These are phyloP conservation scores for Aspergillus novofumigatus DNA, from an alignment of 2,329 filamentous ascomycete species.

Conservation along the genomic window DNA sequence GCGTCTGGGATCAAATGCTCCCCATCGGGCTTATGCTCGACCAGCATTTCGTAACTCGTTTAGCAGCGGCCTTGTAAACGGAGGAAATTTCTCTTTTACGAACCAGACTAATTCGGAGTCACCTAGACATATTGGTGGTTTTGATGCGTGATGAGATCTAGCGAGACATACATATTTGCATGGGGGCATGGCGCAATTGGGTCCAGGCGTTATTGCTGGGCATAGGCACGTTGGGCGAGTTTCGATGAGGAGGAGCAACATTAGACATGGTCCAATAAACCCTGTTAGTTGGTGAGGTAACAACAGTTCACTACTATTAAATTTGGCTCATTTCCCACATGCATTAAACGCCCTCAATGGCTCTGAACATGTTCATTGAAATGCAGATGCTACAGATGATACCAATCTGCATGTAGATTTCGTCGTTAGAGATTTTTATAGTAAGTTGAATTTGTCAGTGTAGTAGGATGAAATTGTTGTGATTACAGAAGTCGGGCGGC, in stretches of 20 bases:
- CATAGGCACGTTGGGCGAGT: slow-evolving; percentile 3
- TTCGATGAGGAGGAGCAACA: neutral
- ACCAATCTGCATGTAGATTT: neutral
- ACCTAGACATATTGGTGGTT: slow-evolving; percentile 5
- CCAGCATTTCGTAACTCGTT: slow-evolving; percentile 21
- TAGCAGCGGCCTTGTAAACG: slow-evolving; percentile 17
- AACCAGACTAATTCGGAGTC: slow-evolving; percentile 15
- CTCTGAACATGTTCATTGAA: neutral
- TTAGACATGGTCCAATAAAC: neutral
- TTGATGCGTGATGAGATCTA: slow-evolving; percentile 13
- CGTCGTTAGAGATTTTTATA: neutral
- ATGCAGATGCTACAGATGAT: neutral
- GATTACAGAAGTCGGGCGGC: neutral
- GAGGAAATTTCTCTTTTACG: slow-evolving; percentile 14
- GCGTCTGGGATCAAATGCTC: slow-evolving; percentile 24
- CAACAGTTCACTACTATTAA: neutral
- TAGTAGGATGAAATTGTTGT: neutral
- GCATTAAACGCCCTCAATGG: neutral
- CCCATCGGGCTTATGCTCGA: slow-evolving; percentile 18
- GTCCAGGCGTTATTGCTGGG: slow-evolving; percentile 2
- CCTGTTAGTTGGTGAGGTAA: neutral
- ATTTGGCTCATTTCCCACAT: neutral
- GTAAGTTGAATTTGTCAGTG: neutral
- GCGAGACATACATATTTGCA: slow-evolving; percentile 17
- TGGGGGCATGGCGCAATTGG: slow-evolving; percentile 16